Base-by-base conservation (phyloP, 176 grass and related monocot species). In the Carex scoparia region DNA sequence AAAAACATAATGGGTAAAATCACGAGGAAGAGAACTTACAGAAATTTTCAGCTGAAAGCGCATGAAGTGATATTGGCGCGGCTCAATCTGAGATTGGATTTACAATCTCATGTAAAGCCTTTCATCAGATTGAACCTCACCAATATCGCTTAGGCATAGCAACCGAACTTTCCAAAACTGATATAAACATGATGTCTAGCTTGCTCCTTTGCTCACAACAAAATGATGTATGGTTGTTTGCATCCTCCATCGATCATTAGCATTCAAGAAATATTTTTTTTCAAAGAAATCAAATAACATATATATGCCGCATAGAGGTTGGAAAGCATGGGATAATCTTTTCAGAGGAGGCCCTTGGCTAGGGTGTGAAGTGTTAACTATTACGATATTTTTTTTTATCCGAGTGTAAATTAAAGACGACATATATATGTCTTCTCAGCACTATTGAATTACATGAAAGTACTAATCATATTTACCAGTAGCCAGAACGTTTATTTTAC, bases 51-150 rank as follows among this genome's bases (percentile, higher is more conserved):
- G 40, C 57, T 27, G 57, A 33, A 86, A 13, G 10, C 30, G 10
- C 71, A 78, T 27, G 59, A 90, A 98, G 92, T 90, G 95, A 98
- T 97, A 97, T 97, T 97, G 95, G 95, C 95, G 89, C 95, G 95
- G 95, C 95, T 97, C 95, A 97, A 97, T 97, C 95, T 83, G 87
- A 94, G 90, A 87, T 70, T 53, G n/a, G 56, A 70, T 90, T 94
- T 89, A 91, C 63, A 4, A 10, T 14, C 3, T 58, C 31, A 85
- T 49, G 86, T 89, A 90, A 93, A 81, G 68, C 23, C 73, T 30
- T 64, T 81, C 89, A 85, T 88, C 89, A 48, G 95, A 97, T 94
- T 94, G 95, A 97, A 97, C 95, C 95, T 91, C 95, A 97, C 95
- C 95, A 98, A 98, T 92, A 98, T 95, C 95, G 88, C 95, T 97